Evolutionary conservation across 352 stramenopile genomes (phyloP).

Genomic region (Aphanomyces astaci): DNA sequence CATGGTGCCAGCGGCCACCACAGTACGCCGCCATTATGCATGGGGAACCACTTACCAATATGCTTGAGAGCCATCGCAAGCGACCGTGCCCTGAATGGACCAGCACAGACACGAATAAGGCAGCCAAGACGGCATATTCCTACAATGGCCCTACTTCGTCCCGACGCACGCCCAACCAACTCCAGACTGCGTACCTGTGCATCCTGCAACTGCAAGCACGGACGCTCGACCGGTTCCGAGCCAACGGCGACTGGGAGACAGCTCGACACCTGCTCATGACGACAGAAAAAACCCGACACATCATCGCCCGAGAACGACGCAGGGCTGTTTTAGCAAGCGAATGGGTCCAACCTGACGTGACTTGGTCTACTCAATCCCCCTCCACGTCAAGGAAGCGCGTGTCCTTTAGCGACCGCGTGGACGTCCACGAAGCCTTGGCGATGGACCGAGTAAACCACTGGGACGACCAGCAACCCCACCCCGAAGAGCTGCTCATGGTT

Average conservation of each 20-base stretch:
- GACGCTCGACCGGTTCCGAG: constrained; percentile 3
- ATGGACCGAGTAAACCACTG: constrained; percentile 5
- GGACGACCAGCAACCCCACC: neutral
- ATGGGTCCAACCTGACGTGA: neutral
- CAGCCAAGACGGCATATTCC: too few species aligned
- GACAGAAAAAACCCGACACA: constrained; percentile 8
- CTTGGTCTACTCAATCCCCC: neutral
- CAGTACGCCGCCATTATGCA: too few species aligned
- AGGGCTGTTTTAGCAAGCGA: neutral
- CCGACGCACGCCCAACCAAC: neutral
- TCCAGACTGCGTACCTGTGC: neutral
- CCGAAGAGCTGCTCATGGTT: constrained; percentile 16
- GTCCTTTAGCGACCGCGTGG: neutral
- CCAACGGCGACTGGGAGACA: constrained; percentile 9
- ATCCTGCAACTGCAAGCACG: constrained; percentile 7
- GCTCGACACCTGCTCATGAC: constrained; percentile 10
- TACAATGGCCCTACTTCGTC: neutral
- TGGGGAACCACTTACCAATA: too few species aligned
- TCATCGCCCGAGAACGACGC: constrained; percentile 8
- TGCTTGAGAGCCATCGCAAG: neutral
- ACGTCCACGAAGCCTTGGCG: neutral
- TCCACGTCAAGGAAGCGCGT: neutral
- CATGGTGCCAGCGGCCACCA: too few species aligned
- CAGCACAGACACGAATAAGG: neutral
- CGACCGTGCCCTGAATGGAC: neutral